A percentile compares a stretch with the other conserved stretches of the same genome.
Evolutionary conservation across 2,329 filamentous ascomycete genomes (phyloP).

Genomic region (Colletotrichum godetiae): DNA sequence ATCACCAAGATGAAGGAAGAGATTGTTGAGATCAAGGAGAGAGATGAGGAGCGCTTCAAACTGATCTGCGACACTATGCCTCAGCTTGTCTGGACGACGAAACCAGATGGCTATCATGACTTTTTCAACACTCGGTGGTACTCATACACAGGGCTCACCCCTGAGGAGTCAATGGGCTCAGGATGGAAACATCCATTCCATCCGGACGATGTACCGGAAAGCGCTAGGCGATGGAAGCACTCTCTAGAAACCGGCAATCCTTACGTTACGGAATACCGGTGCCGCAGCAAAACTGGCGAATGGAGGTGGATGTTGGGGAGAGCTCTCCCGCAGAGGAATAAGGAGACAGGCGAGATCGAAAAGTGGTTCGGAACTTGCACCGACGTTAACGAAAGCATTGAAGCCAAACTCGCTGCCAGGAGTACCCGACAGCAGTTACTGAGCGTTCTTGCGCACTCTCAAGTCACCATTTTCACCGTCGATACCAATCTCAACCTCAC

Average conservation of each 20-base stretch:
- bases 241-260: slow-evolving; percentile 75
- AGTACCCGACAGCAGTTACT: slow-evolving; percentile 77
- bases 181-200: slow-evolving; percentile 76
- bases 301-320: slow-evolving; percentile 85
- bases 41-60: slow-evolving; percentile 80
- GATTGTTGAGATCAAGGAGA: slow-evolving; percentile 75
- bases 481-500: slow-evolving; percentile 71
- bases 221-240: slow-evolving; percentile 67
- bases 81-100: slow-evolving; percentile 80
- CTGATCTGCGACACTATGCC: slow-evolving; percentile 81
- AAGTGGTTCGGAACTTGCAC: slow-evolving; percentile 88
- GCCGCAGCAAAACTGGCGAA: slow-evolving; percentile 72
- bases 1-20: slow-evolving; percentile 77
- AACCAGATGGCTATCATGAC: slow-evolving; percentile 72
- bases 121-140: slow-evolving; percentile 86
- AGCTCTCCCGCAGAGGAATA: slow-evolving; percentile 75
- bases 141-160: slow-evolving; percentile 77
- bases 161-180: slow-evolving; percentile 70
- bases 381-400: slow-evolving; percentile 80
- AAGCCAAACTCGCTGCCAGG: slow-evolving; percentile 74
- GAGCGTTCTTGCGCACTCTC: slow-evolving; percentile 79
- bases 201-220: slow-evolving; percentile 73
- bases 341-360: slow-evolving; percentile 73
- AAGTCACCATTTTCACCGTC: slow-evolving; percentile 81
- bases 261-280: slow-evolving; percentile 79